phyloP scores from a whole-genome alignment of 2,329 filamentous ascomycete genomes.

The Paecilomyces formosus region DNA sequence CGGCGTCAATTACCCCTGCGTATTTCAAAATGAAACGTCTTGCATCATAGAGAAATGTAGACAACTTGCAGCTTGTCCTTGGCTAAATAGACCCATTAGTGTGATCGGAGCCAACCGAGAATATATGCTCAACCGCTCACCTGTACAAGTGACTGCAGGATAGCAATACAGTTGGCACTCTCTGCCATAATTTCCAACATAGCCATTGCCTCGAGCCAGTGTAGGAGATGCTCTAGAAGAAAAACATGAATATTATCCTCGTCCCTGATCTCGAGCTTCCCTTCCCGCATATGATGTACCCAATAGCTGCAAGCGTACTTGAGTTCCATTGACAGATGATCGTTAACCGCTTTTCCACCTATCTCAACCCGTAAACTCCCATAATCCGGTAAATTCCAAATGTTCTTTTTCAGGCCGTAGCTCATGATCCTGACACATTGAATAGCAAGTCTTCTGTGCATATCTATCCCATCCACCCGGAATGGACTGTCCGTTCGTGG shows the following conservation, averaged over 20 bases:
- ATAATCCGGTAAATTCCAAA: slow-evolving; percentile 7
- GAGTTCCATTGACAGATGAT: slow-evolving; percentile 11
- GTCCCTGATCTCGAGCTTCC: background rate
- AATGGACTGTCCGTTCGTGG: slow-evolving; percentile 12
- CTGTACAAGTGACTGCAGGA: slow-evolving; percentile 5
- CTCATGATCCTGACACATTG: slow-evolving; percentile 17
- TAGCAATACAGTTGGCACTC: slow-evolving; percentile 9
- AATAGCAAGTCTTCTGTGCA: slow-evolving; percentile 18
- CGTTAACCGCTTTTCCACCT: slow-evolving; percentile 4
- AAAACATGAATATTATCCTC: slow-evolving; percentile 7
- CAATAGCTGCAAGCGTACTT: slow-evolving; percentile 21
- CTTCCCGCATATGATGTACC: slow-evolving; percentile 17
- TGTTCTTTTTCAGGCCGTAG: slow-evolving; percentile 7
- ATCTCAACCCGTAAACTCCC: slow-evolving; percentile 6
- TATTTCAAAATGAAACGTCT: slow-evolving; percentile 22
- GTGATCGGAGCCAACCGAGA: background rate
- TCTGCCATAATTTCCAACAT: slow-evolving; percentile 12
- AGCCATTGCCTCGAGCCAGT: slow-evolving; percentile 20
- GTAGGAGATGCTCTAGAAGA: slow-evolving; percentile 13
- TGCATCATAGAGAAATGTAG: slow-evolving; percentile 21
- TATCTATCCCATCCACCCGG: slow-evolving; percentile 22
- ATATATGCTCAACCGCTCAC: slow-evolving; percentile 5
- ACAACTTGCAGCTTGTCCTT: slow-evolving; percentile 4
- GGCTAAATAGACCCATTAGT: slow-evolving; percentile 4
- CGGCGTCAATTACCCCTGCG: slow-evolving; percentile 16